A percentile compares a stretch with the other conserved stretches of the same genome.
Evolutionary conservation across 208 protist species (phyloP).

Genomic region (Leptomonas pyrrhocoris): DNA sequence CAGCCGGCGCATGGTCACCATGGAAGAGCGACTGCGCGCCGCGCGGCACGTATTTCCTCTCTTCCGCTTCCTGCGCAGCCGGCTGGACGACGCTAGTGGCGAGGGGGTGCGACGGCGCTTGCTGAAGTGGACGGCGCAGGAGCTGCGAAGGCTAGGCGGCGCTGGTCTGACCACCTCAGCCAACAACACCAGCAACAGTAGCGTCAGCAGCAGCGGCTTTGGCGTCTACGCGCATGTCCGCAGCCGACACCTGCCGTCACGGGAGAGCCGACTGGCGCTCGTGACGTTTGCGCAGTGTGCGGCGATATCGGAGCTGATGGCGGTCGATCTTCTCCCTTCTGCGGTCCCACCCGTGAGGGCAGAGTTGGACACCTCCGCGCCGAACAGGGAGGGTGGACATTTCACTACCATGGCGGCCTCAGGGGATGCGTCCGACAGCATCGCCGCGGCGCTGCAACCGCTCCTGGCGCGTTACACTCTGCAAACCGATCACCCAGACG

Average conservation of each 20-base stretch:
- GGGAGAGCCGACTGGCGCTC: conserved; percentile 43
- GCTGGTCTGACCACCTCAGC: not conserved
- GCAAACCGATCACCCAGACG: conserved; percentile 4
- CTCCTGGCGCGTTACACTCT: conserved; percentile 54
- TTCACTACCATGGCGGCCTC: conserved; percentile 15
- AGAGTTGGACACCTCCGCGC: not conserved
- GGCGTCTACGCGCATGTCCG: not conserved
- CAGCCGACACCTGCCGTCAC: conserved; percentile 16
- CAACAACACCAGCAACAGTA: not conserved
- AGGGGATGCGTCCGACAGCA: conserved; percentile 22
- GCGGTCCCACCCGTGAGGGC: not conserved
- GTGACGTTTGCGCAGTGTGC: conserved; percentile 78
- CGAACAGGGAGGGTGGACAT: not conserved
- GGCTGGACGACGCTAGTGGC: conserved; percentile 40
- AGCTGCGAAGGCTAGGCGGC: conserved; percentile 37
- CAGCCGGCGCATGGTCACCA: conserved; percentile 46
- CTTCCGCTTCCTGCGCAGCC: conserved; percentile 55
- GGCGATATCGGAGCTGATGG: conserved; percentile 64
- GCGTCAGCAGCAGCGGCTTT: not conserved
- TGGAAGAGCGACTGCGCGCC: conserved; percentile 65
- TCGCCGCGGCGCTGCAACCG: conserved; percentile 42
- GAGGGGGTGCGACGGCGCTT: conserved; percentile 70
- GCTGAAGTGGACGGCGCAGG: conserved; percentile 69
- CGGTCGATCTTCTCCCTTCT: conserved; percentile 40
- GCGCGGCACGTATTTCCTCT: conserved; percentile 66